Conservation (phyloP, 768 basidiomycete species). For the Clavulina sp. region DNA sequence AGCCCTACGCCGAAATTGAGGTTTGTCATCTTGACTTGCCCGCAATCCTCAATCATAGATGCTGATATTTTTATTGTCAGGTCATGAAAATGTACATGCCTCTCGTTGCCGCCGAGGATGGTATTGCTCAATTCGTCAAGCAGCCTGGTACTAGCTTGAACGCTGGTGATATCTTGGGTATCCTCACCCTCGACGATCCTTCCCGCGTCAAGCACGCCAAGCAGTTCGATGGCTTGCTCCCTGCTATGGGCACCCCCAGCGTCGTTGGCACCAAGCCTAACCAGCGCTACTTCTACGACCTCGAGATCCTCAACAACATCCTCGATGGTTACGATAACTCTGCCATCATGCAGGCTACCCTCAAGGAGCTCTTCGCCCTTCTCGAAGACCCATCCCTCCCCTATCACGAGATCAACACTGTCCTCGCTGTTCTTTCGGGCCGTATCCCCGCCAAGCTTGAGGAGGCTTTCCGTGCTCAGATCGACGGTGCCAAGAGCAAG, state of each 20-base stretch:
- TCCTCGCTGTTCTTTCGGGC: slow-evolving; percentile 76
- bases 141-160: slow-evolving; percentile 95
- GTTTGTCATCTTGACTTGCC: slow-evolving; percentile 23
- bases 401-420: slow-evolving; percentile 66
- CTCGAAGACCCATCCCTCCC: slow-evolving; percentile 77
- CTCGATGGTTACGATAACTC: slow-evolving; percentile 96
- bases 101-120: slow-evolving; percentile 83
- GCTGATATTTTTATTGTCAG: slow-evolving; percentile 19
- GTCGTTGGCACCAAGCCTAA: slow-evolving; percentile 80
- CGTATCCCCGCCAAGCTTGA: slow-evolving; percentile 89
- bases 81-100: slow-evolving; percentile 99
- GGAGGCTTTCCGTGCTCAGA: slow-evolving; percentile 57
- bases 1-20: slow-evolving; percentile 97
- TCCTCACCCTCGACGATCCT: slow-evolving; percentile 90
- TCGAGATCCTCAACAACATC: slow-evolving; percentile 71
- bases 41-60: neutral
- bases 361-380: slow-evolving; percentile 72
- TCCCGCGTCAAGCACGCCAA: slow-evolving; percentile 94
- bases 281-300: slow-evolving; percentile 61
- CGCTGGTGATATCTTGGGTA: slow-evolving; percentile 93
- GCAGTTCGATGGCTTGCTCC: slow-evolving; percentile 89
- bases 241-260: slow-evolving; percentile 68
- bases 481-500: slow-evolving; percentile 62
- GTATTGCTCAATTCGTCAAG: slow-evolving; percentile 88
- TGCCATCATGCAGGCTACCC: slow-evolving; percentile 65